These are phyloP conservation scores for Colletotrichum echinochloae DNA, from an alignment of 2,329 filamentous ascomycete genomes.

Conservation along the genomic window DNA sequence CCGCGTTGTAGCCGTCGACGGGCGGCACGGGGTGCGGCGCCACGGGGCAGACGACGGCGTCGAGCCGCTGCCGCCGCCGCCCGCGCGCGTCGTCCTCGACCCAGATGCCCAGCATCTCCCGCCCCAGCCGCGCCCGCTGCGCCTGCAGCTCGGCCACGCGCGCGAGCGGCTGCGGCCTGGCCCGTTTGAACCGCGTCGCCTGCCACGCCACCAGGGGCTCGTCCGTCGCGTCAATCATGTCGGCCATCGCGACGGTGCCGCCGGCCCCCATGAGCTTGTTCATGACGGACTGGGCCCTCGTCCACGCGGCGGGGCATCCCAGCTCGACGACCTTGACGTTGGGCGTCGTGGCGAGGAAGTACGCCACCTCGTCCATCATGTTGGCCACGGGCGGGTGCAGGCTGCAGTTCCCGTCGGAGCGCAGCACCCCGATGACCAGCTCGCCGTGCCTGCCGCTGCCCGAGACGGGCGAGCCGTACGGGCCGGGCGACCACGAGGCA, in stretches of 20 bases:
- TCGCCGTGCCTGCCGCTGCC: constrained; percentile 26
- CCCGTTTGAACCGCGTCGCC: constrained; percentile 21
- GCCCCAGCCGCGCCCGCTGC: constrained; percentile 21
- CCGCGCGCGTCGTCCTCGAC: constrained; percentile 21
- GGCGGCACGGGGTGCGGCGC: constrained; percentile 71
- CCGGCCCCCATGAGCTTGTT: constrained; percentile 37
- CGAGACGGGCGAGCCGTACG: neutral
- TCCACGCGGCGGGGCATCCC: neutral
- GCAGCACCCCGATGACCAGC: constrained; percentile 27
- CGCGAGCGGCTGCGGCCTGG: neutral
- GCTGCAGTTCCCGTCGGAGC: constrained; percentile 26
- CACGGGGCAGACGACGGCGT: constrained; percentile 68
- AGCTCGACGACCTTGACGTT: constrained; percentile 7
- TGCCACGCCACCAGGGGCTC: constrained; percentile 34
- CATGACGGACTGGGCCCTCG: constrained; percentile 33
- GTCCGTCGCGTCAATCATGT: constrained; percentile 27
- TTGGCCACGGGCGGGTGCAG: constrained; percentile 26
- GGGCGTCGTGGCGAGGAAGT: neutral
- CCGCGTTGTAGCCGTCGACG: constrained; percentile 47
- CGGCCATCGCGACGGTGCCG: constrained; percentile 8
- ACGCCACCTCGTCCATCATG: constrained; percentile 27
- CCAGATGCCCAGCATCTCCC: constrained; percentile 32
- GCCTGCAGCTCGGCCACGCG: constrained; percentile 25
- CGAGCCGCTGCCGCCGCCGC: constrained; percentile 48
- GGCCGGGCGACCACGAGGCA: constrained; percentile 5